Evolutionary conservation across 768 basidiomycete genomes (phyloP), one percentile per base, ranked within the genome.

Genomic region (Russula lepida): DNA sequence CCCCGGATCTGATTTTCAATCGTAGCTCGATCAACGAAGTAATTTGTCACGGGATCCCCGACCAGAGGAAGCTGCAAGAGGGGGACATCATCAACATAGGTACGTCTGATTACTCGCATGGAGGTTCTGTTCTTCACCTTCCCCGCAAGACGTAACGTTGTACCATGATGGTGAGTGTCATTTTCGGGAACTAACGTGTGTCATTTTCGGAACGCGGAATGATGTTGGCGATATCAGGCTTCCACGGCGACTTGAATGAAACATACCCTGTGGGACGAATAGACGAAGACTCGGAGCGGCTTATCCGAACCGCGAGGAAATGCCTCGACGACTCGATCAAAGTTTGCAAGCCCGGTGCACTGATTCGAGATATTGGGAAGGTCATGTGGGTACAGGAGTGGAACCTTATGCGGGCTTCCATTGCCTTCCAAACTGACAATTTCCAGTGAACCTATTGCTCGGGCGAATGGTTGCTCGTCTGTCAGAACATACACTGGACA

Each of bases 31-130:
- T 98, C 25, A 99, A 99, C 72, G 95, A 98, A 73, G 88, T 83
- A 54, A 95, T 99, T 68, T 98, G 97, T 72, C 97, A 99, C 72
- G 97, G 95, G 59, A 95, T 95, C 64, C 94, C 95, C 39, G 92
- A 95, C 75, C 79, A 88, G 69, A 76, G 89, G 64, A 86, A 84
- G 68, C 73, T 94, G 65, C 80, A 80, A 68, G 92, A 98, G 66
- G 97, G 97, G 19, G 97, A 99, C 74, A 98, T 98, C 66, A 77
- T 98, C 71, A 99, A 99, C 74, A 84, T 99, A 55, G 94, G 90
- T 87, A 64, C 61, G 78, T 70, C 58, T 55, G 43, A 61, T 32
- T 54, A 54, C 7, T 64, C 49, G 13, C 28, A 23, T 44, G 54
- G 44, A 59, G 37, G 44, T 56, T 39, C 54, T 46, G 39, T 59